These are phyloP conservation scores for Teunomyces tritomae DNA, from an alignment of 805 yeast genomes.

Conservation along the genomic window DNA sequence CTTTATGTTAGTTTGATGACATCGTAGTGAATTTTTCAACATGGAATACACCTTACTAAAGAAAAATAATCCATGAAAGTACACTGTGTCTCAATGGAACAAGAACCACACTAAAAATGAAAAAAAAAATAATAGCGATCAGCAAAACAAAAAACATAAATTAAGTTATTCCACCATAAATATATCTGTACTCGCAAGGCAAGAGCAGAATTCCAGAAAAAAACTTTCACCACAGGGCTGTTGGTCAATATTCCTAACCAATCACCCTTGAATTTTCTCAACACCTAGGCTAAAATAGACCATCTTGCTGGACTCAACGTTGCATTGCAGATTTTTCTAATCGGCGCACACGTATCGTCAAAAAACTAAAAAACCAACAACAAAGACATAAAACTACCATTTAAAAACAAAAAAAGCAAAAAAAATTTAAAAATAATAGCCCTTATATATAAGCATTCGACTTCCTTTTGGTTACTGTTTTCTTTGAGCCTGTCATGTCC, in stretches of 20 bases:
- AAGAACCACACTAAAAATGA: background rate
- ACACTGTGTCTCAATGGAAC: background rate
- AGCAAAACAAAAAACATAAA: background rate
- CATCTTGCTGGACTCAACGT: background rate
- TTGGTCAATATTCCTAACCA: background rate
- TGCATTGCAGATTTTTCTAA: background rate
- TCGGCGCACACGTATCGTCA: slow-evolving; percentile 3
- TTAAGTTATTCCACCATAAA: background rate
- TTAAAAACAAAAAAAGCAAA: no score
- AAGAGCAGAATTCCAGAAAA: background rate
- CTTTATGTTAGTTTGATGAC: background rate
- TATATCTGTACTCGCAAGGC: background rate
- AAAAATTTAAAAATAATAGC: background rate
- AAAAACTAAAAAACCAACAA: background rate
- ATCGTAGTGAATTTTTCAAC: background rate
- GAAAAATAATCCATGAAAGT: background rate
- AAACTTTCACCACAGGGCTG: background rate
- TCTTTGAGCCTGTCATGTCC: slow-evolving; percentile 14
- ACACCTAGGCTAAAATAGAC: background rate
- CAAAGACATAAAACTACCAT: background rate
- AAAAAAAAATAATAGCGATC: background rate
- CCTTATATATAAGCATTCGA: background rate
- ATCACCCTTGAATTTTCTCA: background rate
- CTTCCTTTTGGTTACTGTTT: background rate
- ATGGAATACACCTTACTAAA: background rate